Evolutionary conservation across 73 alveolate genomes (phyloP).

Genomic region (Durusdinium trenchii): DNA sequence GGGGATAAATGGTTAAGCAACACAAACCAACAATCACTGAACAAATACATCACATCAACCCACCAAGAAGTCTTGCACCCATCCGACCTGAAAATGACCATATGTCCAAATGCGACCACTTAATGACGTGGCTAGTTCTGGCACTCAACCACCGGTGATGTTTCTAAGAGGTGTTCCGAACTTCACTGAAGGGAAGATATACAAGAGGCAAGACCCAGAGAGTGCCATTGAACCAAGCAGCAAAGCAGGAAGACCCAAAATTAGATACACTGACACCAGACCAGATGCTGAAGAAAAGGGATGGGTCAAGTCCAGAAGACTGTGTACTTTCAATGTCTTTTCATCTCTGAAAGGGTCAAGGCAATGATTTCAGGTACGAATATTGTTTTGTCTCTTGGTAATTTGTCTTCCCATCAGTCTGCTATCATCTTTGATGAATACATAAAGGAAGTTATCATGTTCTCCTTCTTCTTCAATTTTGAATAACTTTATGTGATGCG

Average conservation of each 20-base stretch:
- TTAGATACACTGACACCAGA: too few relatives aligned
- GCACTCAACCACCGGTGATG: too few relatives aligned
- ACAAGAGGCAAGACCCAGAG: too few relatives aligned
- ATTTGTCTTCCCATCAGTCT: not conserved
- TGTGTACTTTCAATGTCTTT: not conserved
- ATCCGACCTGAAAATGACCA: too few relatives aligned
- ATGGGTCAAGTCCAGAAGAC: too few relatives aligned
- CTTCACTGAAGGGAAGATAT: too few relatives aligned
- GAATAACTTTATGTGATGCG: not conserved
- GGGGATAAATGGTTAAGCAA: not conserved
- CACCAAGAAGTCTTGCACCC: slow-evolving; percentile 5
- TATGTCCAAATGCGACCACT: too few relatives aligned
- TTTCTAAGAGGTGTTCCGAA: too few relatives aligned
- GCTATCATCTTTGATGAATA: not conserved
- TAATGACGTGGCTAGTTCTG: too few relatives aligned
- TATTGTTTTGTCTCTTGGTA: not conserved
- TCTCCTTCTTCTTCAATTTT: not conserved
- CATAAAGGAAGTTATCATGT: not conserved
- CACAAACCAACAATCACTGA: slow-evolving; percentile 12
- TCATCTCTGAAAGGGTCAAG: not conserved
- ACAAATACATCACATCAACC: not conserved
- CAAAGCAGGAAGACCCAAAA: too few relatives aligned
- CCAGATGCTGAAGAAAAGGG: too few relatives aligned
- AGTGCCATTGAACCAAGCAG: too few relatives aligned
- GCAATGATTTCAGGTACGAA: not conserved